Conservation (phyloP, 768 basidiomycete species). For the Lentinula boryana region DNA sequence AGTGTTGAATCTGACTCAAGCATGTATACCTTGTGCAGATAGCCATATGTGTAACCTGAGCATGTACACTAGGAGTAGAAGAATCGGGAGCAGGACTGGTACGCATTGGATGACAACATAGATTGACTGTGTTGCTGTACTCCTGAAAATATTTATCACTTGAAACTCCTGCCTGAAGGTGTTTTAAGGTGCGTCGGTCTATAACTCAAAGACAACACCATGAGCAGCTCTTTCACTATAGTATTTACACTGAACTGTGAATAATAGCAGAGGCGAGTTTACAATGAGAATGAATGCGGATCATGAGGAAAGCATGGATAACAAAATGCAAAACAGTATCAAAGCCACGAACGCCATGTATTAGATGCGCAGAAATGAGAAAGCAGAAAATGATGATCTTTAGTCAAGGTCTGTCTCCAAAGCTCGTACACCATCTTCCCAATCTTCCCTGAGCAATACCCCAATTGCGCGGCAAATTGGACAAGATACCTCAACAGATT, state of each 20-base stretch:
- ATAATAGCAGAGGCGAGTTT: background rate
- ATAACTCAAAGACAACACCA: too few relatives aligned
- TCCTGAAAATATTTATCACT: too few relatives aligned
- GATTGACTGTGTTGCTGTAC: too few relatives aligned
- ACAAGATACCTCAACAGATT: slow-evolving; percentile 62
- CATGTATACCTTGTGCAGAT: slow-evolving; percentile 17
- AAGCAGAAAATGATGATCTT: background rate
- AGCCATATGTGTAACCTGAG: background rate
- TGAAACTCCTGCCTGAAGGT: too few relatives aligned
- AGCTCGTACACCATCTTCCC: slow-evolving; percentile 30
- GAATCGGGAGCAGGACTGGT: background rate
- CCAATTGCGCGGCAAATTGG: slow-evolving; percentile 68
- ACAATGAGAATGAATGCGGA: background rate
- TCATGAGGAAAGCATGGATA: background rate
- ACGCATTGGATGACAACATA: background rate
- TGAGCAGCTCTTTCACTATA: too few relatives aligned
- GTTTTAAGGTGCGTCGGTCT: too few relatives aligned
- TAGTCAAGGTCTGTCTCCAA: background rate
- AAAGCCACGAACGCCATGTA: too few relatives aligned
- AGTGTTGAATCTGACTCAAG: too few relatives aligned
- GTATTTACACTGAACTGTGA: too few relatives aligned
- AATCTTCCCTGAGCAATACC: slow-evolving; percentile 50
- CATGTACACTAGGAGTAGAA: background rate
- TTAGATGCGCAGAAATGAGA: too few relatives aligned
- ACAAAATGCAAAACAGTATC: background rate